Evolutionary conservation across 306 rosid species (phyloP).

Genomic region (Begonia masoniana): DNA sequence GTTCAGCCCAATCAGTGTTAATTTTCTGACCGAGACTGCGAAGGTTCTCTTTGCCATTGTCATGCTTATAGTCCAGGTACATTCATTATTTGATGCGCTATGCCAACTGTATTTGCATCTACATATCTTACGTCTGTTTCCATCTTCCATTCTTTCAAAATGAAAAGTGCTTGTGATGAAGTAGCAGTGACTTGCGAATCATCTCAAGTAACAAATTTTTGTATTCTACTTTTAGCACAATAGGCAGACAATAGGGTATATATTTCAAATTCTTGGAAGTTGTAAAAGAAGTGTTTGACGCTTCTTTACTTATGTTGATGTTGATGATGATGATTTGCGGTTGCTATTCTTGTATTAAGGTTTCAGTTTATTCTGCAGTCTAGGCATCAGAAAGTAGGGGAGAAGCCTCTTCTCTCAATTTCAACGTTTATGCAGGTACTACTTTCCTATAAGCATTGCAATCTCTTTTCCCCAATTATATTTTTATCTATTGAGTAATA

Average conservation of each 20-base stretch:
- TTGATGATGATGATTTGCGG: neutral
- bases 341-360: constrained; percentile 8
- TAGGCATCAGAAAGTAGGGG: constrained; percentile 92
- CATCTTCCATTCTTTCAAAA: too few species aligned
- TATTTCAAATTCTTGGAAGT: too few species aligned
- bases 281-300: too few species aligned
- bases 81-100: neutral
- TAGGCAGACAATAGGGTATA: too few species aligned
- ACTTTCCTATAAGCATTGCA: neutral
- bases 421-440: constrained; percentile 77
- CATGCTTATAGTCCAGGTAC: constrained; percentile 87
- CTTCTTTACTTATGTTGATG: neutral
- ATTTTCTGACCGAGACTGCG: constrained; percentile 82
- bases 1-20: constrained; percentile 96
- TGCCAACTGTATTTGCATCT: neutral
- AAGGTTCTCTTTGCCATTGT: constrained; percentile 86
- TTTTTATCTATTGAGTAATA: too few species aligned
- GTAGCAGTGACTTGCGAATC: too few species aligned
- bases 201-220: too few species aligned
- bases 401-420: constrained; percentile 91
- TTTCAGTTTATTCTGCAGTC: constrained; percentile 59
- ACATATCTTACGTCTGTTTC: too few species aligned
- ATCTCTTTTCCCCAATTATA: too few species aligned
- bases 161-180: too few species aligned
- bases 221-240: too few species aligned